Evolutionary conservation across 208 protist species (phyloP).

Genomic region (Novymonas esmeraldas): DNA sequence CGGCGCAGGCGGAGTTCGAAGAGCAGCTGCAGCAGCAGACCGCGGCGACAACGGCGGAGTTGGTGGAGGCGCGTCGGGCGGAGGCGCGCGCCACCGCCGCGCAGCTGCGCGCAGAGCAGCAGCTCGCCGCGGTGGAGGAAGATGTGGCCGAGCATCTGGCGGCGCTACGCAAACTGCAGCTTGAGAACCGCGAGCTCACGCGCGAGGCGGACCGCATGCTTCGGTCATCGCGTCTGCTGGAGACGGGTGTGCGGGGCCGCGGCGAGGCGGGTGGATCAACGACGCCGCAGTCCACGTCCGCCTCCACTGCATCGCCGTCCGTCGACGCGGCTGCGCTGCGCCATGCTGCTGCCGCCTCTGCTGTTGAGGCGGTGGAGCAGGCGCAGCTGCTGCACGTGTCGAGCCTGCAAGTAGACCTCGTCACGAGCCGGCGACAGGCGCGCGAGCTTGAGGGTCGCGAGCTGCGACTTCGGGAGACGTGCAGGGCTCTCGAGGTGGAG

Average conservation of each 20-base stretch:
- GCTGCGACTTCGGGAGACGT: slow-evolving; percentile 29
- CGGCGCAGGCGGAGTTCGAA: slow-evolving; percentile 47
- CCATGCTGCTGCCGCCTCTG: slow-evolving; percentile 6
- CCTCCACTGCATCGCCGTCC: not conserved
- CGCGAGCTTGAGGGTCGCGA: slow-evolving; percentile 45
- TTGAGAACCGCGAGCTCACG: slow-evolving; percentile 33
- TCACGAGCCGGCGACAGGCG: slow-evolving; percentile 42
- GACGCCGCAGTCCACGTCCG: not conserved
- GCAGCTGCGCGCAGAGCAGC: slow-evolving; percentile 37
- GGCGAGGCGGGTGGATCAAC: slow-evolving; percentile 7
- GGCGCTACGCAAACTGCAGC: slow-evolving; percentile 18
- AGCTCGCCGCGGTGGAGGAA: slow-evolving; percentile 17
- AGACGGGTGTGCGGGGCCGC: not conserved
- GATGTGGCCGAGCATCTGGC: slow-evolving; percentile 29
- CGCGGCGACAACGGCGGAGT: slow-evolving; percentile 31
- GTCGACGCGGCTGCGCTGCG: not conserved
- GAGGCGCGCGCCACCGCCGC: slow-evolving; percentile 46
- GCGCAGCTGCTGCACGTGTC: slow-evolving; percentile 61
- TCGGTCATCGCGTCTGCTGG: slow-evolving; percentile 20
- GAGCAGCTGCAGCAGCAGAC: slow-evolving; percentile 30
- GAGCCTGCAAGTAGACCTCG: slow-evolving; percentile 57
- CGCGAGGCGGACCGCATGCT: slow-evolving; percentile 31
- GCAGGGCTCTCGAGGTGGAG: slow-evolving; percentile 27
- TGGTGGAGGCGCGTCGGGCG: slow-evolving; percentile 41
- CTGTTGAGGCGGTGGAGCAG: slow-evolving; percentile 38